Evolutionary conservation across 331 rosid species (phyloP).

Genomic region (Quercus tomentella): DNA sequence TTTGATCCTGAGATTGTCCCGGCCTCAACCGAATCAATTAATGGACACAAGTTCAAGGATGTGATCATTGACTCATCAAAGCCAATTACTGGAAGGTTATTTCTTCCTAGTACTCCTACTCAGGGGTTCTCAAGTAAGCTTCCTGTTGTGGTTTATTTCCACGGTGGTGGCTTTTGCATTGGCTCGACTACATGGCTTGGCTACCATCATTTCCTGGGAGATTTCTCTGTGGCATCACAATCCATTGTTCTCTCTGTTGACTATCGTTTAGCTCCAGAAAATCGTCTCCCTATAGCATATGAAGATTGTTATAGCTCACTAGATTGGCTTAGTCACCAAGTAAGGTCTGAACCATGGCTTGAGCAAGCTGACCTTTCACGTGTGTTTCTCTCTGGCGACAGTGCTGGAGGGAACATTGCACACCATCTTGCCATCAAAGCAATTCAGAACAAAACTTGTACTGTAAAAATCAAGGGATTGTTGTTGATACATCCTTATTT

Average conservation of each 20-base stretch:
- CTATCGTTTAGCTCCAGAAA: constrained; percentile 80
- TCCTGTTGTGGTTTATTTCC: constrained; percentile 74
- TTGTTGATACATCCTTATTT: constrained; percentile 76
- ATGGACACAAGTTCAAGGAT: constrained; percentile 60
- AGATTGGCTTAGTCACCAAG: constrained; percentile 52
- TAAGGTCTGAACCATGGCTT: constrained; percentile 50
- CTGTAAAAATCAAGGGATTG: constrained; percentile 48
- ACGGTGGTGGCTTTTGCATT: constrained; percentile 91
- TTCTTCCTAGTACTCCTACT: constrained; percentile 38
- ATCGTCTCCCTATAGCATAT: constrained; percentile 66
- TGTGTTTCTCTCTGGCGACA: constrained; percentile 87
- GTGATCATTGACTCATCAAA: constrained; percentile 51
- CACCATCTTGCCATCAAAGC: constrained; percentile 61
- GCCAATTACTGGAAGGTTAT: constrained; percentile 57
- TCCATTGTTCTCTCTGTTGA: constrained; percentile 64
- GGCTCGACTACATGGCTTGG: constrained; percentile 91
- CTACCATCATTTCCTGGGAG: constrained; percentile 69
- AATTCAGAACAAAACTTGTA: constrained; percentile 8
- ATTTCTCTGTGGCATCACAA: constrained; percentile 41
- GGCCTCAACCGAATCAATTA: constrained; percentile 28
- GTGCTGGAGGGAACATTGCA: constrained; percentile 90
- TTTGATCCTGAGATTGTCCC: constrained; percentile 37
- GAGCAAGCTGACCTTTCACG: constrained; percentile 43
- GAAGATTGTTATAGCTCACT: constrained; percentile 70
- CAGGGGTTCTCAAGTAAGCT: constrained; percentile 8